Evolutionary conservation across 768 basidiomycete species (phyloP), one percentile per base, ranked within the genome.

Genomic region (Suillus bovinus): DNA sequence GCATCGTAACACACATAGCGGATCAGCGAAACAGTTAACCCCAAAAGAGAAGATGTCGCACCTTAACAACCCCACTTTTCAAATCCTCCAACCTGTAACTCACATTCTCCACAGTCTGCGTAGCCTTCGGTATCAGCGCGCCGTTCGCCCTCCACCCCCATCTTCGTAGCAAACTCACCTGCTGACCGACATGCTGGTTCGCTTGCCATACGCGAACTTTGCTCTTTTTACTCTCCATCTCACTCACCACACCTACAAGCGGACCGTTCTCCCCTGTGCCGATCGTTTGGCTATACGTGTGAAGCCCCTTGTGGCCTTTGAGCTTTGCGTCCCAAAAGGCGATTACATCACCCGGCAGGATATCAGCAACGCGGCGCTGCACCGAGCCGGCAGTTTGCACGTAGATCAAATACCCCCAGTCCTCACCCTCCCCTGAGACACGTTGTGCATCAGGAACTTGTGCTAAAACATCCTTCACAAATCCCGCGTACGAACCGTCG

Each of bases 51-150:
- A 1, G 36, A 53, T 63, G 44, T 24, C 73, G 66, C 63, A 93
- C 93, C 84, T 92, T 90, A 47, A 94, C 83, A 29, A 79, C 76
- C 13, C 94, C 94, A 69, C 86, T 91, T 79, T 95, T 95, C 68
- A 96, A 71, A 79, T 96, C 94, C 46, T 96, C 93, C 73, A 94
- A 76, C 60, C 91, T 84, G 78, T 95, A 96, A 69, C 90, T 94
- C n/a, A 85, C 88, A 56, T 80, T 81, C 69, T 94, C 93, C 34
- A 94, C 88, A 65, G 79, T 84, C 82, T 83, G 69, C 49, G 67
- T 69, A 64, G 66, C 71, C 73, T 72, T 76, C 71, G 74, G 72
- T 69, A 70, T 74, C 65, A 74, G 73, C 72, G 44, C 70, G 71
- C 71, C 68, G 72, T 69, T 71, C 70, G 68, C 67, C 65, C 61